Base-by-base conservation (phyloP, 2,329 filamentous ascomycete genomes). In the Fusarium sp. region DNA sequence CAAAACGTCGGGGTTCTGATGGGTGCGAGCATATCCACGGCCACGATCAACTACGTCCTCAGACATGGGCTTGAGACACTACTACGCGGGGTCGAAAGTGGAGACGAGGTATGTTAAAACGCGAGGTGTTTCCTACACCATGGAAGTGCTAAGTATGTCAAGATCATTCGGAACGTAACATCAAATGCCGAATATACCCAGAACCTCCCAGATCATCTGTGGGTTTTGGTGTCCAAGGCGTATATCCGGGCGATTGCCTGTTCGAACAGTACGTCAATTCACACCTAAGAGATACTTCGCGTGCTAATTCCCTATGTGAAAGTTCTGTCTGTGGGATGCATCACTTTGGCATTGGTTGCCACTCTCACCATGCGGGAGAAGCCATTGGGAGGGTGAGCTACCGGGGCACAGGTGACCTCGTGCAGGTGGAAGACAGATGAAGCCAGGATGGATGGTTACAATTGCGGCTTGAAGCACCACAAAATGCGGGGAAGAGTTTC, bases 61-160 rank as follows among this genome's bases (percentile, higher is more conserved):
- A 20, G 18, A 6, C 25, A 20, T 13, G 16, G 10, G 2, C 18
- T 54, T 2, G 50, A 31, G 10, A 54, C 10, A 13, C 6, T 31
- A 3, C 9, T 54, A 0, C 3, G 13, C 0, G 50, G 27, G 4
- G 11, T 20, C 2, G 18, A 29, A 33, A 7, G 29, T 1, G 18
- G 13, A 8, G 18, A 54, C 18, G n/a, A 54, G 10, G 50, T 52
- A n/a, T 38, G 36, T 36, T 35, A 1, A 35, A 38, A 10, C 36
- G 18, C 2, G 4, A 38, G 16, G 9, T n/a, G 4, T 38, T 38
- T 8, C 4, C 8, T n/a, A 2, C 36, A 38, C 8, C 8, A n/a
- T n/a, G 9, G 8, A 38, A 18, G 11, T 8, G 13, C 20, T 45
- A 22, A 45, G 1, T 2, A 14, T 9, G 2, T 25, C 0, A 14